Conservation (phyloP, 148 eudicot genomes). For the Chenopodium formosanum region DNA sequence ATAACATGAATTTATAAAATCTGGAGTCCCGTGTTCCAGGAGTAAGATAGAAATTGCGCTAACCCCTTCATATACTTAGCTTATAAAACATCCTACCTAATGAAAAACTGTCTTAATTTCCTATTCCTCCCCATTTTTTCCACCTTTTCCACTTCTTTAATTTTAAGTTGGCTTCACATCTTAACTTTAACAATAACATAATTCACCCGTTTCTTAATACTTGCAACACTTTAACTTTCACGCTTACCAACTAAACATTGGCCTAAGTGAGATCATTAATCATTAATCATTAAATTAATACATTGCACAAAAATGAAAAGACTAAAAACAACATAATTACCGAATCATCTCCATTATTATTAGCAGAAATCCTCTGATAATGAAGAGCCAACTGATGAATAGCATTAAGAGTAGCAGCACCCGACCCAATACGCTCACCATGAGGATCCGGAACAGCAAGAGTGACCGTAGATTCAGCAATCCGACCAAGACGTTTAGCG, state of each 20-base stretch:
- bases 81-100: not conserved
- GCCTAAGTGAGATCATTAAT: not conserved
- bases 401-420: slow-evolving; percentile 92
- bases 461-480: slow-evolving; percentile 65
- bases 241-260: no score
- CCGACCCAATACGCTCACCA: slow-evolving; percentile 90
- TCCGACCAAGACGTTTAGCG: slow-evolving; percentile 82
- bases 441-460: slow-evolving; percentile 89
- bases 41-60: no score
- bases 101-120: no score
- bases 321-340: not conserved
- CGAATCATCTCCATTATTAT: slow-evolving; percentile 13
- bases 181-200: no score
- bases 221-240: no score
- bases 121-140: no score
- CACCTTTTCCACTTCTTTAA: no score
- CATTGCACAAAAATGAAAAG: not conserved
- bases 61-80: no score
- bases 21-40: no score
- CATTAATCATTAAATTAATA: not conserved
- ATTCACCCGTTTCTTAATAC: no score
- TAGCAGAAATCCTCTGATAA: slow-evolving; percentile 24
- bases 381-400: slow-evolving; percentile 62
- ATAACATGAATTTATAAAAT: no score
- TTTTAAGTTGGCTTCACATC: no score